Percentiles rank a stretch among this genome's conserved stretches.
These are phyloP conservation scores for Vanderwaltozyma verrucispora DNA, from an alignment of 805 yeast genomes.

Conservation along the genomic window DNA sequence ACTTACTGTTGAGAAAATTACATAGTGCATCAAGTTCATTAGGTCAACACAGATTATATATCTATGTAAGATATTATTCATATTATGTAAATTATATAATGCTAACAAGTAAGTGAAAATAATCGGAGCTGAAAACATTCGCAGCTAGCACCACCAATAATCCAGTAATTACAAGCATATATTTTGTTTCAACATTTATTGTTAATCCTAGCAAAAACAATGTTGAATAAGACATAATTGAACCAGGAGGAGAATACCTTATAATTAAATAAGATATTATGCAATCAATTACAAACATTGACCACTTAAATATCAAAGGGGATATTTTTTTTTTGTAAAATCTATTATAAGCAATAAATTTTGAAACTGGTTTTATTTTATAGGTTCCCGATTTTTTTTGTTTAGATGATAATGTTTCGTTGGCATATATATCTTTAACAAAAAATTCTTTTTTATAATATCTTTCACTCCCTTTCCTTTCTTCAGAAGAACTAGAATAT, in stretches of 20 bases:
- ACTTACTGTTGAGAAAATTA: too few species aligned
- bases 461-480: too few species aligned
- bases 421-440: too few species aligned
- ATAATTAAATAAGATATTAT: neutral
- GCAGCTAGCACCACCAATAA: neutral
- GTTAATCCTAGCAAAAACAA: constrained; percentile 9
- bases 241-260: neutral
- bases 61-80: neutral
- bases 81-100: neutral
- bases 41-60: neutral
- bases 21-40: too few species aligned
- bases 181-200: constrained; percentile 1
- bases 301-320: too few species aligned
- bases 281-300: neutral
- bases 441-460: too few species aligned
- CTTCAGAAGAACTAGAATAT: neutral
- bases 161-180: neutral
- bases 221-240: constrained; percentile 4
- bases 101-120: neutral
- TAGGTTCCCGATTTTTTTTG: constrained; percentile 1
- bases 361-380: neutral
- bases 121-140: neutral
- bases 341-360: neutral
- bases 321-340: neutral
- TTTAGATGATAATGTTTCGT: neutral